Percentiles rank a stretch among this genome's conserved stretches.
phyloP scores from a whole-genome alignment of 306 rosid species.

The Acacia confusa region DNA sequence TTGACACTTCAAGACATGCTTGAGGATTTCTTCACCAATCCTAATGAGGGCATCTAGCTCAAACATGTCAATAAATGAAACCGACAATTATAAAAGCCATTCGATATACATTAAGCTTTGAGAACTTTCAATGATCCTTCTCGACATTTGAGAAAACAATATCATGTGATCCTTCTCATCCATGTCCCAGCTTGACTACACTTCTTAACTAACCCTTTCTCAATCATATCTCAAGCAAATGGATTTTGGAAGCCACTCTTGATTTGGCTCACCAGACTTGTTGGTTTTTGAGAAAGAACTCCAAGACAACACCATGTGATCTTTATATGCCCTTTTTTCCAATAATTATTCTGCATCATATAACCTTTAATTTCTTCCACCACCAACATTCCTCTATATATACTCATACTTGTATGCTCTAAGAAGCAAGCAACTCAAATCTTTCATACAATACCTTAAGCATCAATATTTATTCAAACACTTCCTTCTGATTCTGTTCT shows the following conservation, averaged over 20 bases:
- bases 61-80: too few species aligned
- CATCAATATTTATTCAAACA: too few species aligned
- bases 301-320: not conserved
- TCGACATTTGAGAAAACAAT: not conserved
- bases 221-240: not conserved
- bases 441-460: not conserved
- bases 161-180: constrained; percentile 1
- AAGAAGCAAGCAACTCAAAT: not conserved
- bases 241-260: not conserved
- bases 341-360: not conserved
- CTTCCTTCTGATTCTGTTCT: too few species aligned
- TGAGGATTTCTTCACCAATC: too few species aligned
- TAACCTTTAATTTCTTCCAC: not conserved
- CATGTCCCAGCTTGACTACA: too few species aligned
- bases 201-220: not conserved
- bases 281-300: not conserved
- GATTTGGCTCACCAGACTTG: not conserved
- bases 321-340: not conserved
- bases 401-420: not conserved
- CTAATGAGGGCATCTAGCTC: too few species aligned
- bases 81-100: too few species aligned
- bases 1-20: not conserved
- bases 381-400: not conserved
- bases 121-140: not conserved
- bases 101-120: too few species aligned